These are phyloP conservation scores for Serendipita sp. DNA, from an alignment of 1,284 basidiomycete genomes.

Conservation along the genomic window DNA sequence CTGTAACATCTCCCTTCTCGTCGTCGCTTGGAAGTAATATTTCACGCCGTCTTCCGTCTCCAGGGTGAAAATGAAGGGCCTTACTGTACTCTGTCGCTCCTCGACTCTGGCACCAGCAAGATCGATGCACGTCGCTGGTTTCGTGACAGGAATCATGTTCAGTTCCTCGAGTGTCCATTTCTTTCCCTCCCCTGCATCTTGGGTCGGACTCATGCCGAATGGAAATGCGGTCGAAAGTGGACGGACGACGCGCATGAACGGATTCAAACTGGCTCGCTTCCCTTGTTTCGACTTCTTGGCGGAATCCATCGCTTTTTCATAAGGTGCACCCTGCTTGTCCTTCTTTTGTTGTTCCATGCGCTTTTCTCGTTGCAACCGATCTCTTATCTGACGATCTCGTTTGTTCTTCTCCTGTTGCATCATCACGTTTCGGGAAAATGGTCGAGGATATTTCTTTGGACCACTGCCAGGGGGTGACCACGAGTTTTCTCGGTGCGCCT, in stretches of 20 bases:
- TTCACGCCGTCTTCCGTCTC: slow-evolving; percentile 75
- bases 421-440: slow-evolving; percentile 49
- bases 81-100: slow-evolving; percentile 59
- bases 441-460: slow-evolving; percentile 38
- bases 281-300: slow-evolving; percentile 55
- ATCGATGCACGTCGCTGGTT: slow-evolving; percentile 58
- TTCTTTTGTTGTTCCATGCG: slow-evolving; percentile 51
- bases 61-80: slow-evolving; percentile 66
- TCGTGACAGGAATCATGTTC: slow-evolving; percentile 52
- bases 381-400: slow-evolving; percentile 51
- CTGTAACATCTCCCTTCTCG: slow-evolving; percentile 48
- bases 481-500: slow-evolving; percentile 47
- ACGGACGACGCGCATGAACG: slow-evolving; percentile 71
- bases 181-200: slow-evolving; percentile 15
- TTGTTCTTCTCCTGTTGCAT: slow-evolving; percentile 63
- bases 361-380: slow-evolving; percentile 57
- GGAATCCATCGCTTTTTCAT: slow-evolving; percentile 51
- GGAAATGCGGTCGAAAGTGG: slow-evolving; percentile 71
- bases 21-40: slow-evolving; percentile 59
- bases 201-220: slow-evolving; percentile 33
- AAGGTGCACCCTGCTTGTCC: slow-evolving; percentile 56
- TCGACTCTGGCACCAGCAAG: slow-evolving; percentile 54
- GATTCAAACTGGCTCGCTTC: slow-evolving; percentile 69
- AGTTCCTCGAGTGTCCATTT: slow-evolving; percentile 55
- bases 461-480: slow-evolving; percentile 26